Evolutionary conservation across 2,329 filamentous ascomycete genomes (phyloP), one percentile per base, ranked within the genome.

Genomic region (Arachnopeziza araneosa): DNA sequence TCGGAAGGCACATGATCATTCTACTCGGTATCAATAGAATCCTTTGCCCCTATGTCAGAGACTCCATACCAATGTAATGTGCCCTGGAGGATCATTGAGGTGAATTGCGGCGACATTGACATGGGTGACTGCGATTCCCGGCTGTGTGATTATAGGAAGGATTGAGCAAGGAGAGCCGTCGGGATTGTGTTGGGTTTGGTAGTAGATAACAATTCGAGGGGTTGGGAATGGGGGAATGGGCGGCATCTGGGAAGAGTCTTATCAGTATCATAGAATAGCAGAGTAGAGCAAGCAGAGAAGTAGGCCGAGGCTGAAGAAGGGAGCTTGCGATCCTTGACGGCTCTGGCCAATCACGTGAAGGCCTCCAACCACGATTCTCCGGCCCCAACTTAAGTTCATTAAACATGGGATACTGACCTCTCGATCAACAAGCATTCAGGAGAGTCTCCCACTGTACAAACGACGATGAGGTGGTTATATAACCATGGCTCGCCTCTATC

Each of bases 101-200:
- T 97, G 93, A 61, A 97, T 85, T 14, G 93, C 92, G 6, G 90
- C 91, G 54, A 97, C 76, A 67, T 96, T 93, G 61, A 96, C 80
- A 75, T 97, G 93, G 0, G 93, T 96, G 55, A 85, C 75, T 9
- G 83, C 82, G 5, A 84, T 86, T 63, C 80, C 77, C 62, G 84
- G 78, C 36, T 71, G 60, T 8, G 70, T 72, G 30, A 70, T 67
- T 24, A 72, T 63, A 2, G 86, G 86, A 0, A 87, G 77, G 63
- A 89, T 76, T 6, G 85, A 86, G 63, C 87, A 79, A 64, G 83
- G 82, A 32, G 76, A 76, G 60, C 74, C 75, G 61, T 80, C 74
- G 10, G 77, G 74, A 58, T 78, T 78, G 67, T 87, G 81, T 65
- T 86, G 80, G 0, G 86, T 89, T 70, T 89, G 86, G 64, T 86